Evolutionary conservation across 2,329 filamentous ascomycete genomes (phyloP).

Genomic region (Cladosporium sp.): DNA sequence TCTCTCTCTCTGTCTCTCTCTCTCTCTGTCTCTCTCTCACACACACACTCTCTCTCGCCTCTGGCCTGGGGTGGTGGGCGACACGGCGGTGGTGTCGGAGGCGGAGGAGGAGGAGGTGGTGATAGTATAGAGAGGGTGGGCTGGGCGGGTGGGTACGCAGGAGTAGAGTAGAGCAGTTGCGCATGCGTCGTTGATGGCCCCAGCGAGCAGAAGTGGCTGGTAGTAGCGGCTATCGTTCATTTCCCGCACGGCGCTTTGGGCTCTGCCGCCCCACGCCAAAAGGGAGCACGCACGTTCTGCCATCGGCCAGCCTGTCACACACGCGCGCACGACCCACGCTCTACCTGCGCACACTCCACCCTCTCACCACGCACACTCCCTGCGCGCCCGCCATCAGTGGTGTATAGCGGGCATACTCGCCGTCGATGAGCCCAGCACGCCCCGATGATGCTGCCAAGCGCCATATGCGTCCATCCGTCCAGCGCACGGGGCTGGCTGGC

Average conservation of each 20-base stretch:
- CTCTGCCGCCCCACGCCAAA: background rate
- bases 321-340: background rate
- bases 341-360: background rate
- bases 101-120: background rate
- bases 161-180: background rate
- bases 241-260: background rate
- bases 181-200: background rate
- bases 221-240: background rate
- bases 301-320: background rate
- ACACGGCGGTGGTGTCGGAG: background rate
- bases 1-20: too few relatives aligned
- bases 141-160: conserved; percentile 7
- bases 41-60: background rate
- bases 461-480: background rate
- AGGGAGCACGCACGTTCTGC: background rate
- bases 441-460: conserved; percentile 9
- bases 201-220: background rate
- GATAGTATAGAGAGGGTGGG: conserved; percentile 4
- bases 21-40: too few relatives aligned
- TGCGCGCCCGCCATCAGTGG: background rate
- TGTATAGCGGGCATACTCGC: background rate
- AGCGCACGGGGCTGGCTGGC: conserved; percentile 1
- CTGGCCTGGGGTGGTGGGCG: background rate
- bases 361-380: background rate
- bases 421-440: conserved; percentile 2